These are phyloP conservation scores for Venturia aucupariae DNA, from an alignment of 2,329 filamentous ascomycete species.

Conservation along the genomic window DNA sequence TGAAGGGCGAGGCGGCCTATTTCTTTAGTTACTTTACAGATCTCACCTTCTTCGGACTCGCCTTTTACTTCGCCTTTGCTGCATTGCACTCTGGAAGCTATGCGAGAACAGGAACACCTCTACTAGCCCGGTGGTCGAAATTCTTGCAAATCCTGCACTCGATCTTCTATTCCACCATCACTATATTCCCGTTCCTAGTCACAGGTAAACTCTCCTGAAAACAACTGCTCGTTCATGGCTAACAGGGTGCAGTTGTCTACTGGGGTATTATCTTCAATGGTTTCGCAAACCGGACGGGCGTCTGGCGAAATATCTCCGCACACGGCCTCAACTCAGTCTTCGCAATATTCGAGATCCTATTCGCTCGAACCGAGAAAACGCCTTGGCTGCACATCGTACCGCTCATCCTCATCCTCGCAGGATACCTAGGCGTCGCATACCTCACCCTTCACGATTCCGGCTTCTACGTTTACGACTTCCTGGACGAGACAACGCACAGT, in stretches of 20 bases:
- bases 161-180: constrained; percentile 34
- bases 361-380: constrained; percentile 55
- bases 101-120: constrained; percentile 29
- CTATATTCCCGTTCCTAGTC: constrained; percentile 35
- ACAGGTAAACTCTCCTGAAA: constrained; percentile 28
- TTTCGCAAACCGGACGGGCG: constrained; percentile 27
- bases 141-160: constrained; percentile 30
- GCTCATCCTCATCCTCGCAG: constrained; percentile 58
- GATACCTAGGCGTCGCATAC: constrained; percentile 68
- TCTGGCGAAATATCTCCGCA: constrained; percentile 57
- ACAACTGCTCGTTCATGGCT: neutral
- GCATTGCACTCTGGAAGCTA: constrained; percentile 63
- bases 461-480: constrained; percentile 70
- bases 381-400: constrained; percentile 59
- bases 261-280: constrained; percentile 31
- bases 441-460: constrained; percentile 59
- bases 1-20: constrained; percentile 37
- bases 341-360: constrained; percentile 63
- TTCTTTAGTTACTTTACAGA: constrained; percentile 77
- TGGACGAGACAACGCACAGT: constrained; percentile 47
- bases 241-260: constrained; percentile 28
- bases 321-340: constrained; percentile 67
- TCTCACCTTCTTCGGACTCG: constrained; percentile 72
- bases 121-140: constrained; percentile 30
- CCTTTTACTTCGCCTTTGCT: constrained; percentile 65